Percentiles rank a stretch among this genome's conserved stretches.
Conservation (phyloP, 805 yeast species). For the Schizosaccharomyces osmophilus region DNA sequence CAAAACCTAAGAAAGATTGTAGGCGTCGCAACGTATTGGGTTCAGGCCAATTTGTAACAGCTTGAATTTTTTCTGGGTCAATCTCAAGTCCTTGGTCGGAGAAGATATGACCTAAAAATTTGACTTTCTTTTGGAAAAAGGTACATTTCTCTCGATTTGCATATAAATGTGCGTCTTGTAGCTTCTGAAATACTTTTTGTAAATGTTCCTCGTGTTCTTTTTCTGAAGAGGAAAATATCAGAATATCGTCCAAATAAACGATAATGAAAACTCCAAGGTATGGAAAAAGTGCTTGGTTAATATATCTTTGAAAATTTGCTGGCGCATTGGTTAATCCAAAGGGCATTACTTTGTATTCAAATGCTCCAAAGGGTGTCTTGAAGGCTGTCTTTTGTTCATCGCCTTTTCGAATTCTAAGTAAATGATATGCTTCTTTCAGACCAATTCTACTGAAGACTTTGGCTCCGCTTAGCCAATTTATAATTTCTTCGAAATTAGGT, state of each 20-base stretch:
- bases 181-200: no score
- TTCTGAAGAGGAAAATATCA: constrained; percentile 5
- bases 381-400: constrained; percentile 10
- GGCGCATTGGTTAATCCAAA: no score
- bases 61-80: not conserved
- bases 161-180: constrained; percentile 6
- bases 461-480: constrained; percentile 5
- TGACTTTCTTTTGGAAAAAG: no score
- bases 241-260: constrained; percentile 10
- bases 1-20: not conserved
- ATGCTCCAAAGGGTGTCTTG: constrained; percentile 7
- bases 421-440: not conserved
- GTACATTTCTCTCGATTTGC: not conserved
- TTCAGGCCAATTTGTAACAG: not conserved
- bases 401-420: constrained; percentile 6
- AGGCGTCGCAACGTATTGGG: not conserved
- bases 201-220: no score
- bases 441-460: constrained; percentile 7
- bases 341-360: no score
- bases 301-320: constrained; percentile 9
- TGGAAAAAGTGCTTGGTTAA: constrained; percentile 4
- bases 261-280: constrained; percentile 5
- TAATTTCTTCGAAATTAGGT: constrained; percentile 4
- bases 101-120: no score
- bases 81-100: no score